Percentiles rank a stretch among this genome's conserved stretches.
Evolutionary conservation across 169 alveolate genomes (phyloP).

Genomic region (Amoebophrya sp.): DNA sequence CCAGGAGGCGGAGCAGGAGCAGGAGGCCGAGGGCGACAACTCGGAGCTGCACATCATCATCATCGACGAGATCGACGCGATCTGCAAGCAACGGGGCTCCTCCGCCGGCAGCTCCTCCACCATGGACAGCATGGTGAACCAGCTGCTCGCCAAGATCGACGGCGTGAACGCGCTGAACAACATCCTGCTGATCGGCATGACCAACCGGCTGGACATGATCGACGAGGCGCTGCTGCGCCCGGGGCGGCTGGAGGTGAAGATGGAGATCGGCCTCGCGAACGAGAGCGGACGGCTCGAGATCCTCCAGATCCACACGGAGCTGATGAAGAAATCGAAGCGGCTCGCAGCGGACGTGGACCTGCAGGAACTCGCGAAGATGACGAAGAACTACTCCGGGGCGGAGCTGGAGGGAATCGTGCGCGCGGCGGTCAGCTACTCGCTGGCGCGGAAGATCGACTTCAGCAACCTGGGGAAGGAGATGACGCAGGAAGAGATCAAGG

Average conservation of each 20-base stretch:
- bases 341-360: conserved; percentile 74
- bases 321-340: conserved; percentile 62
- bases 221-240: conserved; percentile 99
- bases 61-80: conserved; percentile 98
- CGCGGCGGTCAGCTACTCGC: conserved; percentile 17
- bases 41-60: conserved; percentile 92
- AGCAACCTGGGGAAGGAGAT: background rate
- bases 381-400: conserved; percentile 99
- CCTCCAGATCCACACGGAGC: conserved; percentile 92
- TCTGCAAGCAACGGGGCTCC: conserved; percentile 92
- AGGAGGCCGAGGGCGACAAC: conserved; percentile 72
- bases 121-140: conserved; percentile 92
- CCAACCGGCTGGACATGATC: conserved; percentile 93
- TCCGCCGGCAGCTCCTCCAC: conserved; percentile 29
- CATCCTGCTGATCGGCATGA: conserved; percentile 96
- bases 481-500: conserved; percentile 38
- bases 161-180: conserved; percentile 96
- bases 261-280: conserved; percentile 96
- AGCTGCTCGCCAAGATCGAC: conserved; percentile 94
- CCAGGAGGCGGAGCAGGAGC: conserved; percentile 24
- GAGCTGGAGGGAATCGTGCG: conserved; percentile 76
- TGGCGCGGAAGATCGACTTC: background rate
- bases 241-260: conserved; percentile 96
- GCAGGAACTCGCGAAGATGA: conserved; percentile 67
- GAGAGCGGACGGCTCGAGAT: conserved; percentile 91